phyloP scores from a whole-genome alignment of 345 rosid genomes.

The Reutealis trisperma region DNA sequence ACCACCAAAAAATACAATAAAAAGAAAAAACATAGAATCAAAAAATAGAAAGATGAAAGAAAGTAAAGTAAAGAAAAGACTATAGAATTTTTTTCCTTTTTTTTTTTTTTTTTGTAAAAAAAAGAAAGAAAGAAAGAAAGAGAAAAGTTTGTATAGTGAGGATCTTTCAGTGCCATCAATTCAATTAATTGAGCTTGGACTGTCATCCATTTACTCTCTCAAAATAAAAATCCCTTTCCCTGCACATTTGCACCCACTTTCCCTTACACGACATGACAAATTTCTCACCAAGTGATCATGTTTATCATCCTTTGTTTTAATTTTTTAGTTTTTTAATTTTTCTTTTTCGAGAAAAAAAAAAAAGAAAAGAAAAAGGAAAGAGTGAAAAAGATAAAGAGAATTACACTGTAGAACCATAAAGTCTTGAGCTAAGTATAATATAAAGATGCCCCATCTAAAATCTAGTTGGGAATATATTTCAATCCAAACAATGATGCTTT shows the following conservation, averaged over 20 bases:
- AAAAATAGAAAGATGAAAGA: not conserved
- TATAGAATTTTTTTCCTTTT: not conserved
- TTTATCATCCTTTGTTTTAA: constrained; percentile 14
- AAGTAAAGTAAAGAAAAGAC: not conserved
- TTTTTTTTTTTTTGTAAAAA: not conserved
- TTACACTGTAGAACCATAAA: constrained; percentile 36
- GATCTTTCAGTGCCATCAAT: constrained; percentile 51
- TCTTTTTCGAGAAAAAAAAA: constrained; percentile 35
- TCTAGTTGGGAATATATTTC: constrained; percentile 58
- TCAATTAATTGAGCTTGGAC: constrained; percentile 52
- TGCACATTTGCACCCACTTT: constrained; percentile 56
- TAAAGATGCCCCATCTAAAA: constrained; percentile 34
- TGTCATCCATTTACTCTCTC: constrained; percentile 60
- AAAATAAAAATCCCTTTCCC: constrained; percentile 38
- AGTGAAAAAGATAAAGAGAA: constrained; percentile 33
- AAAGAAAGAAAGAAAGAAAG: not conserved
- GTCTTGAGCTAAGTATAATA: constrained; percentile 30
- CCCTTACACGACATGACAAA: constrained; percentile 55
- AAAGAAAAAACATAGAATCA: too few relatives aligned
- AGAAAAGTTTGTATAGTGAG: constrained; percentile 25
- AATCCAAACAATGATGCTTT: constrained; percentile 55
- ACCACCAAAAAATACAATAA: not conserved
- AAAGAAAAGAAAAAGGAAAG: not conserved
- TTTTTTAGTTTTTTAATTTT: constrained; percentile 1
- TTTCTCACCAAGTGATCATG: constrained; percentile 47